Conservation (phyloP, 2,329 filamentous ascomycete genomes). For the Trichoderma koningiopsis region DNA sequence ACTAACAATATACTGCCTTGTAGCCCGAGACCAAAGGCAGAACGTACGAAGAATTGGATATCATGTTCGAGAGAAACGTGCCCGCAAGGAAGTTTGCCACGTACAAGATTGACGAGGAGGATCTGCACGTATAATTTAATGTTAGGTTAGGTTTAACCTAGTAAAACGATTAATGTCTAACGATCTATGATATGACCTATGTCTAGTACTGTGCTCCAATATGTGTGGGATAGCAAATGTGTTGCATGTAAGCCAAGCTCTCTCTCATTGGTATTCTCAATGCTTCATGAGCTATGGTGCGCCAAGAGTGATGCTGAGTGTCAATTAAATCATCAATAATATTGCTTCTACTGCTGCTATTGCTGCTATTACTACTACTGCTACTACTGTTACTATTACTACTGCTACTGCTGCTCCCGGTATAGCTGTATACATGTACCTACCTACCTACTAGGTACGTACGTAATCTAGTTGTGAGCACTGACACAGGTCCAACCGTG, state of each 20-base stretch:
- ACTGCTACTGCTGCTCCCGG: too few relatives aligned
- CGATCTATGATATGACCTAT: not conserved
- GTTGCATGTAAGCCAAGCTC: not conserved
- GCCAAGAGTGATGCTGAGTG: too few relatives aligned
- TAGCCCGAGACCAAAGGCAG: conserved; percentile 55
- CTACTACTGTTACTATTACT: too few relatives aligned
- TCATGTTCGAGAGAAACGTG: conserved; percentile 38
- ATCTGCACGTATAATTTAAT: not conserved
- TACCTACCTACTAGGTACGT: too few relatives aligned
- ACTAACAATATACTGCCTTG: not conserved
- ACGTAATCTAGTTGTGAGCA: not conserved
- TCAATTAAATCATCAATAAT: too few relatives aligned
- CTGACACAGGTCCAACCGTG: not conserved
- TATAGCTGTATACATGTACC: too few relatives aligned
- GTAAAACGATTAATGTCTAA: not conserved
- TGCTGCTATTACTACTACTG: too few relatives aligned
- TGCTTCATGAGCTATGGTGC: too few relatives aligned
- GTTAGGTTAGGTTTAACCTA: not conserved
- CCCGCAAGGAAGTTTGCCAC: conserved; percentile 38
- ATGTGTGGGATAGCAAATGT: not conserved
- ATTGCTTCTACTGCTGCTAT: too few relatives aligned
- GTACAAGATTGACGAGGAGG: conserved; percentile 19
- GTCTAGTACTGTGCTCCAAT: not conserved
- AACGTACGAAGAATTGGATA: conserved; percentile 47
- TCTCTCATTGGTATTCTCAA: not conserved